Conservation (phyloP, 495 filamentous ascomycete species). For the Aspergillus carlsbadensis region DNA sequence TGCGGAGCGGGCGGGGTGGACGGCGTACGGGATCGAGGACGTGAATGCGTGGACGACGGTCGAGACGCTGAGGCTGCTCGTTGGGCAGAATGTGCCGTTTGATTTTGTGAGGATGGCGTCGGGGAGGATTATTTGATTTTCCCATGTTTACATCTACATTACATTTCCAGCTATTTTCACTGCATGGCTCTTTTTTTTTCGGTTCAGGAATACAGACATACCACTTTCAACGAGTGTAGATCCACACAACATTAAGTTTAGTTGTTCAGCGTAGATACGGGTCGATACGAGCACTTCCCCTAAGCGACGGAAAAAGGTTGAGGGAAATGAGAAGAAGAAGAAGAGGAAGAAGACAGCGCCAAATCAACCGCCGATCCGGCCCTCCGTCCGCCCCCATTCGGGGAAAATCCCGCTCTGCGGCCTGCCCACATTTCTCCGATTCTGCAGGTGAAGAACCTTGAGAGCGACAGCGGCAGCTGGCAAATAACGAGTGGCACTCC, state of each 20-base stretch:
- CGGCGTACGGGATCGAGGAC: slow-evolving; percentile 74
- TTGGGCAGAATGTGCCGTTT: slow-evolving; percentile 83
- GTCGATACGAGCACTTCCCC: too few species aligned
- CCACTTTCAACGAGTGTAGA: too few species aligned
- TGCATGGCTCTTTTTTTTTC: too few species aligned
- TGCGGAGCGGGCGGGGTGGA: slow-evolving; percentile 70
- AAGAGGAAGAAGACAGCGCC: neutral
- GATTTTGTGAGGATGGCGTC: slow-evolving; percentile 80
- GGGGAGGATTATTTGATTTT: slow-evolving; percentile 62
- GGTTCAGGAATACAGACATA: too few species aligned
- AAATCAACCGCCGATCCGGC: neutral
- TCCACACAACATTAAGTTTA: too few species aligned
- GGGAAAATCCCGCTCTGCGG: neutral
- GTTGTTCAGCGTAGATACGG: too few species aligned
- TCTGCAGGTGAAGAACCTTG: too few species aligned
- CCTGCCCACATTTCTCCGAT: neutral
- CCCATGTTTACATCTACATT: slow-evolving; percentile 2
- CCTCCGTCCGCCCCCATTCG: too few species aligned
- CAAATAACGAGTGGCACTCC: neutral
- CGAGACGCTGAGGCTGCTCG: slow-evolving; percentile 71
- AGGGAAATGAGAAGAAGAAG: too few species aligned
- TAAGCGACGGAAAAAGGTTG: too few species aligned
- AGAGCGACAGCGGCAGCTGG: too few species aligned
- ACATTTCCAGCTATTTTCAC: too few species aligned
- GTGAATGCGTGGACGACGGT: slow-evolving; percentile 80